Evolutionary conservation across 2,329 filamentous ascomycete species (phyloP), one percentile per base, ranked within the genome.

Genomic region (Daldinia eschscholtzii): DNA sequence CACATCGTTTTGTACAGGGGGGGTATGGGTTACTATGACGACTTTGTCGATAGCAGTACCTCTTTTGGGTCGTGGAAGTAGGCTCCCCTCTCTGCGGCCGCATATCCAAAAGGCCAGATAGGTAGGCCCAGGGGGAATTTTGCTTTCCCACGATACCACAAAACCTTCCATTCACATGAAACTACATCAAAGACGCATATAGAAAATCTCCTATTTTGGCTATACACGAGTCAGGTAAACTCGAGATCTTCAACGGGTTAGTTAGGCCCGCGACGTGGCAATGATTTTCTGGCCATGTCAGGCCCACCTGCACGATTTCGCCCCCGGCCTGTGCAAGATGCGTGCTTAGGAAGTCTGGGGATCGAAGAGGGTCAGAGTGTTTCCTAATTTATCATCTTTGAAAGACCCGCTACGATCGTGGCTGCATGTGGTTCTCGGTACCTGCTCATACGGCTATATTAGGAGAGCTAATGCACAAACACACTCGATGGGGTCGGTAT

Each of bases 191-290:
- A 57, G 46, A 57, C 35, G 12, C 65, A 68, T 70, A 68, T 68
- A 65, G 37, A 70, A 70, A 59, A 57, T 57, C 61, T 57, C 56
- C 67, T 63, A 70, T 57, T 70, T 71, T 64, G 70, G 73, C 30
- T 70, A 72, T 70, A 75, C 67, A 63, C 64, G 68, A 73, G 68
- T 71, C 59, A 75, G 66, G 70, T 70, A 71, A 70, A 52, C 15
- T 69, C 66, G 67, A 73, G 73, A 75, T 74, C 70, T 73, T 74
- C 73, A 72, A 71, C 60, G 59, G 61, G 70, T 63, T 61, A 60
- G 73, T 76, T 76, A 72, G 74, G 63, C 70, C 72, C 62, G 67
- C 73, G 72, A 78, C 76, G 76, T 78, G 76, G 76, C 76, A 76
- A 68, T 67, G 70, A 46, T 59, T 72, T 73, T 73, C 70, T 77